These are phyloP conservation scores for Ogataea parapolymorpha DNA, from an alignment of 805 yeast genomes.

Conservation along the genomic window DNA sequence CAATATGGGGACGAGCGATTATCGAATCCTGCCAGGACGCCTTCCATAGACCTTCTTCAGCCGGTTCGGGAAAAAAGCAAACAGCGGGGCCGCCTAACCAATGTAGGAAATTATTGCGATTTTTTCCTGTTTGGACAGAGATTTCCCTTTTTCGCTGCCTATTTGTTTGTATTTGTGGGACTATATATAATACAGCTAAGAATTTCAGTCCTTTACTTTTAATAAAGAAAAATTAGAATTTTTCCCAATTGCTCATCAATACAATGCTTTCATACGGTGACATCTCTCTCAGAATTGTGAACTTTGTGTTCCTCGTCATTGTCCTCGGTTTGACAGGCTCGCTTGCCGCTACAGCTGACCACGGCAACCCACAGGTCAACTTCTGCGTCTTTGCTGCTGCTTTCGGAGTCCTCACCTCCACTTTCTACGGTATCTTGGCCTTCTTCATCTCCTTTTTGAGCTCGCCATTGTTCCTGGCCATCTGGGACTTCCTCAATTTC, in stretches of 20 bases:
- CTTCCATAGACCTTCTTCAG: background rate
- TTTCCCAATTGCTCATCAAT: constrained; percentile 7
- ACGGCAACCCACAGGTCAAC: constrained; percentile 76
- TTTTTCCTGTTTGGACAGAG: constrained; percentile 12
- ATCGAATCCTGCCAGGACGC: constrained; percentile 1
- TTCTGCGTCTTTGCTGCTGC: constrained; percentile 85
- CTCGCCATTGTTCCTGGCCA: constrained; percentile 76
- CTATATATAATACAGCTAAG: constrained; percentile 10
- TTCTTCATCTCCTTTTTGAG: constrained; percentile 75
- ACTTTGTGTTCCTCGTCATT: constrained; percentile 73
- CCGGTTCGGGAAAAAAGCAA: constrained; percentile 16
- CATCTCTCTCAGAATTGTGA: constrained; percentile 65
- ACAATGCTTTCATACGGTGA: constrained; percentile 64
- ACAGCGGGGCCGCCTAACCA: constrained; percentile 23
- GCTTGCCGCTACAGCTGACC: constrained; percentile 61
- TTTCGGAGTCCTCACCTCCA: constrained; percentile 77
- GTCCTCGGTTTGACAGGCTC: constrained; percentile 87
- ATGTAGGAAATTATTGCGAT: constrained; percentile 10
- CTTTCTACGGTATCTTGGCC: constrained; percentile 76
- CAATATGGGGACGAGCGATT: background rate
- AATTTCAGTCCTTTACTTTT: constrained; percentile 6
- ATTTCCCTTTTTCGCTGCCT: constrained; percentile 8
- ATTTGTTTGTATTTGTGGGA: constrained; percentile 13
- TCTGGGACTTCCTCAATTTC: constrained; percentile 80
- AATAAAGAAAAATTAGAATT: constrained; percentile 7